Evolutionary conservation across 805 yeast genomes (phyloP), one percentile per base, ranked within the genome.

Genomic region (Wickerhamiella lipophila): DNA sequence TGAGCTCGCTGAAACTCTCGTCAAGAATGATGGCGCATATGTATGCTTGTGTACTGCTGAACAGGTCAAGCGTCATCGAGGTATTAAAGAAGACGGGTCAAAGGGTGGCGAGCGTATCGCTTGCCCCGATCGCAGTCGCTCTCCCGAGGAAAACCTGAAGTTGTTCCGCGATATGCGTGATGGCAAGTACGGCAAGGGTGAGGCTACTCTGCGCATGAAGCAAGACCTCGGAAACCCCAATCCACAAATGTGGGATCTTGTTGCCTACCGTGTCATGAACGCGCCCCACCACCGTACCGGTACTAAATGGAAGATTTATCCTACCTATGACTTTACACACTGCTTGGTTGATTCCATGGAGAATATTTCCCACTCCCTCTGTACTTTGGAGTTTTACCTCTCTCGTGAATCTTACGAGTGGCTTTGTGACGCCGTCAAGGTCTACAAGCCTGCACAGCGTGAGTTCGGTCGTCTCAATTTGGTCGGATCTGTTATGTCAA

Each of bases 171-270:
- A 75, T 51, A 92, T 92, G 99, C 78, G 81, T 61, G 86, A 86
- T 60, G 98, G 98, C 39, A 70, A 72, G 54, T 92, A 82, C 68
- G 72, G 76, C 56, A 87, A 87, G 38, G 97, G 97, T 56, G 84
- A 85, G 66, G 97, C 95, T 26, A 86, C 87, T 9, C 73, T 92
- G 63, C 81, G 99, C 69, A 92, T 92, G 97, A 89, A 89, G 65
- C 96, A 86, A 72, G 95, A 92, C 61, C 70, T 92, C 54, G 63
- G 66, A 7, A 83, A 92, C 15, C 95, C 96, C 54, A 83, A 85
- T 55, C 99, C 99, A 15, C 98, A 92, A 70, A 92, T 92, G 98
- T 92, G 99, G 99, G 99, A 92, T 68, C 74, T 92, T 55, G 92
- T 92, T 53, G 98, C 98, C 11, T 92, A 92, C 69, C 78, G 99